Evolutionary conservation across 2,329 filamentous ascomycete genomes (phyloP).

Genomic region (Penicillium sp.): DNA sequence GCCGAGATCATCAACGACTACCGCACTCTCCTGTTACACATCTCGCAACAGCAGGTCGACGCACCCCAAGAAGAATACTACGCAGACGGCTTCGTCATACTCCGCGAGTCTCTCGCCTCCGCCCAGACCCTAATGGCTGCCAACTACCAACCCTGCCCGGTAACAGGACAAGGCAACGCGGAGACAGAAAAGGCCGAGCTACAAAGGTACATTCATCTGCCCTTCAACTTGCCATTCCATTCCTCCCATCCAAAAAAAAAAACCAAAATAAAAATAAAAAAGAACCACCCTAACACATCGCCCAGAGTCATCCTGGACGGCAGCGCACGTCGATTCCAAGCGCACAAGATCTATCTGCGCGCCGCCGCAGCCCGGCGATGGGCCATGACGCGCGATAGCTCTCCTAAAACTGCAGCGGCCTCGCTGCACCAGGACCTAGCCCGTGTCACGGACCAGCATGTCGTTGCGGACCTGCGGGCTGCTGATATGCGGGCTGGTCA

Average conservation of each 20-base stretch:
- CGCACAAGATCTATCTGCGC: constrained; percentile 60
- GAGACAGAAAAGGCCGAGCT: constrained; percentile 59
- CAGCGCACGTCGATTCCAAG: constrained; percentile 59
- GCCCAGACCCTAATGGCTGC: constrained; percentile 56
- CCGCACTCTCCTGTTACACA: constrained; percentile 59
- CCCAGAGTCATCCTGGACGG: constrained; percentile 60
- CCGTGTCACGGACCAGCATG: constrained; percentile 56
- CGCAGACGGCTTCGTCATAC: constrained; percentile 58
- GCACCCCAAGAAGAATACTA: constrained; percentile 56
- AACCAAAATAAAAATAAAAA: too few species aligned
- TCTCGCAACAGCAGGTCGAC: constrained; percentile 54
- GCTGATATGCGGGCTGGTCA: constrained; percentile 58
- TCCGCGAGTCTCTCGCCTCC: constrained; percentile 56
- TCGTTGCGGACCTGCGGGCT: constrained; percentile 55
- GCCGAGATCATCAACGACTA: constrained; percentile 65
- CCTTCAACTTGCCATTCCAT: background rate
- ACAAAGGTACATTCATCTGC: constrained; percentile 46
- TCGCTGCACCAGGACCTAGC: constrained; percentile 53
- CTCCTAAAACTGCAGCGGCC: constrained; percentile 50
- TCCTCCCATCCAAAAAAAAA: constrained; percentile 1
- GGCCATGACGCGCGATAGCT: constrained; percentile 54
- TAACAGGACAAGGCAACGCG: constrained; percentile 45
- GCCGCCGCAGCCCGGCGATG: constrained; percentile 59
- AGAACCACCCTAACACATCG: constrained; percentile 6
- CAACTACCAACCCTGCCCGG: constrained; percentile 50